phyloP scores from a whole-genome alignment of 176 grass and related monocot genomes.

The Tillandsia leiboldiana region DNA sequence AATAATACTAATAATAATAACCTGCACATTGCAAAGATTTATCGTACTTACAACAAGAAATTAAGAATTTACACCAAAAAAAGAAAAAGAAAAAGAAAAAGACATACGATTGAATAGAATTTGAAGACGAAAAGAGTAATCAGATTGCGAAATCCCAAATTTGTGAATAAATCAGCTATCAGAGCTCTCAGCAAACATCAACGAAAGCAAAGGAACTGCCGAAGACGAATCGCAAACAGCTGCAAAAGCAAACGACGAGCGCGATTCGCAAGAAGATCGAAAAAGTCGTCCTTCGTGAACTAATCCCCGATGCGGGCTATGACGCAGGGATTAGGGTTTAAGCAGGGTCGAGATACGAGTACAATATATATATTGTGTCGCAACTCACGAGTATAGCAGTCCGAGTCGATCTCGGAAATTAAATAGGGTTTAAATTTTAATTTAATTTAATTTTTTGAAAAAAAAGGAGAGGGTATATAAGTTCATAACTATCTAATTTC shows the following conservation, averaged over 20 bases:
- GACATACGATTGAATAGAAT: too few relatives aligned
- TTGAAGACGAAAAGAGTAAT: neutral
- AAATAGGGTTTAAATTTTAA: too few relatives aligned
- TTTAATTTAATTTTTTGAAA: too few relatives aligned
- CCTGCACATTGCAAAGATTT: constrained; percentile 10
- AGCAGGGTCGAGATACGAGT: too few relatives aligned
- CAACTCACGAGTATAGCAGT: too few relatives aligned
- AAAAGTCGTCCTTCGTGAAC: neutral
- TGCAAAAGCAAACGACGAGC: neutral
- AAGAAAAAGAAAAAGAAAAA: neutral
- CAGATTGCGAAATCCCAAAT: neutral
- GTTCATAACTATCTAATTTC: too few relatives aligned
- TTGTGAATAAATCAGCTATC: neutral
- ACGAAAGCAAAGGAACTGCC: neutral
- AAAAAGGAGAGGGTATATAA: too few relatives aligned
- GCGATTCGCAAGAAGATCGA: neutral
- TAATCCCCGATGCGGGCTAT: neutral
- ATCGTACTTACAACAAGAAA: neutral
- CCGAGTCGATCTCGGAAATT: too few relatives aligned
- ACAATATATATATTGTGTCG: too few relatives aligned
- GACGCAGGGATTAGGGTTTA: too few relatives aligned
- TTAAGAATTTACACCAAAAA: neutral
- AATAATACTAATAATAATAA: too few relatives aligned
- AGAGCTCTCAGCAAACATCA: neutral
- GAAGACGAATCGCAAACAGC: neutral